These are phyloP conservation scores for Pyracantha coccinea DNA, from an alignment of 331 rosid species.

Conservation along the genomic window DNA sequence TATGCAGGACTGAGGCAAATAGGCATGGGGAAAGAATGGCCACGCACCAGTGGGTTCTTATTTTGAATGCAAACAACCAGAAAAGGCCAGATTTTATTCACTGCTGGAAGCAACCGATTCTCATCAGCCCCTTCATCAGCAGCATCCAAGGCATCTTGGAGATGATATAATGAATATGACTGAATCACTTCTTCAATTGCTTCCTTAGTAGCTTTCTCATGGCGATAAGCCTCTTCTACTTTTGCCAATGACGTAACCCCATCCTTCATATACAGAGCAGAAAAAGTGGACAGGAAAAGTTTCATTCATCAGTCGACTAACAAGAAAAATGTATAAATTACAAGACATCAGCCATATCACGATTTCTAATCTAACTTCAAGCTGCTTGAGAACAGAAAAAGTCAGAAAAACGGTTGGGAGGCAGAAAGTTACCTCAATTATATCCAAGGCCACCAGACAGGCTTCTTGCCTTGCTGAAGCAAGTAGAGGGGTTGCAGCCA, in stretches of 20 bases:
- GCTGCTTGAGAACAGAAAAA: neutral
- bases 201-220: conserved; percentile 65
- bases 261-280: conserved; percentile 28
- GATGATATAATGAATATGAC: conserved; percentile 43
- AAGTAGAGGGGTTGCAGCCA: conserved; percentile 68
- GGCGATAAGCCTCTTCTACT: conserved; percentile 75
- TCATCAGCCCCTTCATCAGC: conserved; percentile 67
- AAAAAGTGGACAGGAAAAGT: neutral
- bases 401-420: conserved; percentile 9
- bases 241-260: conserved; percentile 48
- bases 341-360: no score
- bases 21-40: conserved; percentile 8
- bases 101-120: conserved; percentile 87
- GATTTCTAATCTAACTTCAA: no score
- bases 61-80: conserved; percentile 67
- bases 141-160: conserved; percentile 56
- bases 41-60: conserved; percentile 66
- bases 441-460: conserved; percentile 71
- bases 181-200: conserved; percentile 50
- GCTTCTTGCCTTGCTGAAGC: conserved; percentile 64
- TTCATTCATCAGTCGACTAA: neutral
- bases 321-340: neutral
- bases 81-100: conserved; percentile 95
- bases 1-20: neutral
- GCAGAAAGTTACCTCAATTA: conserved; percentile 61